Evolutionary conservation across 768 basidiomycete species (phyloP).

Genomic region (Obba rivulosa): DNA sequence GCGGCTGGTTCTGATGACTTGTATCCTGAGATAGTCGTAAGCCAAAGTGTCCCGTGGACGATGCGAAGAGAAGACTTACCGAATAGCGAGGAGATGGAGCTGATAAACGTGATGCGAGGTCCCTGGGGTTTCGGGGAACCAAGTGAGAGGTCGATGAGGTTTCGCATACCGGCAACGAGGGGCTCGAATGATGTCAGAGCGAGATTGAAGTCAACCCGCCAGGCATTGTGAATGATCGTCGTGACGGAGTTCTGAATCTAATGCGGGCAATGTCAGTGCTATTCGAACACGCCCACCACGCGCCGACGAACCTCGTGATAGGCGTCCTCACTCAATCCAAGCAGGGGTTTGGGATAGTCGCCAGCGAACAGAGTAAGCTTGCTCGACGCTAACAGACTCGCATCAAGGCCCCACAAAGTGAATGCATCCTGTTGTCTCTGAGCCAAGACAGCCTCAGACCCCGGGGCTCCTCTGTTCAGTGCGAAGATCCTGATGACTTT

Average conservation of each 20-base stretch:
- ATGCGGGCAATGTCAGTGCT: no score
- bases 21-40: neutral
- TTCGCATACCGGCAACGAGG: conserved; percentile 22
- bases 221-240: conserved; percentile 31
- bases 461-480: conserved; percentile 15
- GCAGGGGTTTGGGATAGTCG: conserved; percentile 12
- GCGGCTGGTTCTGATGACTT: neutral
- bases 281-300: neutral
- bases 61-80: conserved; percentile 2
- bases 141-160: conserved; percentile 9
- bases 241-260: conserved; percentile 12
- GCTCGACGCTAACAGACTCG: conserved; percentile 3
- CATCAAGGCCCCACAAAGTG: conserved; percentile 9
- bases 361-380: conserved; percentile 15
- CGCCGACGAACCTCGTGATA: conserved; percentile 11
- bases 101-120: conserved; percentile 20
- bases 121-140: neutral
- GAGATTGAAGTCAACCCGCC: conserved; percentile 39
- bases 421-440: conserved; percentile 13
- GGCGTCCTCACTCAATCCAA: conserved; percentile 11
- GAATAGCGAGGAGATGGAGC: conserved; percentile 6
- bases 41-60: neutral
- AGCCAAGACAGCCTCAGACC: conserved; percentile 1
- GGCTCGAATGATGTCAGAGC: conserved; percentile 33
- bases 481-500: conserved; percentile 20